A percentile compares a stretch with the other conserved stretches of the same genome.
Conservation (phyloP, 352 stramenopile species). For the Globisporangium viniferum region DNA sequence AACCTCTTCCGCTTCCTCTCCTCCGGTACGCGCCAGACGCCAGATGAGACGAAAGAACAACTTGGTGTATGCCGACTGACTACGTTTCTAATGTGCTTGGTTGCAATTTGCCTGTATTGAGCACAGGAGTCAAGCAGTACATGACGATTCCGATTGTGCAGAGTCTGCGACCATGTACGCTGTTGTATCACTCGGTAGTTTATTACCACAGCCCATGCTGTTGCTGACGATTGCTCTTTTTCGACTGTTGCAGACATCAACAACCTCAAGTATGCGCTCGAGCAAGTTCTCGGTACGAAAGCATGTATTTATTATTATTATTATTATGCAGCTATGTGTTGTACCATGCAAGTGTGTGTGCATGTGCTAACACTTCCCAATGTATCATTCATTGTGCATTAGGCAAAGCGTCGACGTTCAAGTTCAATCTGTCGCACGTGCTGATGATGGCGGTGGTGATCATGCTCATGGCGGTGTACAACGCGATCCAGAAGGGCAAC, state of each 20-base stretch:
- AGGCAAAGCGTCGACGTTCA: conserved; percentile 70
- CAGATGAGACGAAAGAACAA: not conserved
- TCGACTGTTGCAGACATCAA: conserved; percentile 41
- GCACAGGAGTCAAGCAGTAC: conserved; percentile 57
- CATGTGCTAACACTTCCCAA: not conserved
- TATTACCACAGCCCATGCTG: not conserved
- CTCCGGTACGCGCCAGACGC: conserved; percentile 30
- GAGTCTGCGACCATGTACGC: conserved; percentile 49
- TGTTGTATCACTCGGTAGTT: not conserved
- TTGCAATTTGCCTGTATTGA: not conserved
- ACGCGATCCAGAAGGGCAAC: conserved; percentile 73
- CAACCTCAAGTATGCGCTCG: conserved; percentile 66
- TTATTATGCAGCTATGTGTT: too few species aligned
- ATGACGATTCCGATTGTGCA: conserved; percentile 66
- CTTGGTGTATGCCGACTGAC: not conserved
- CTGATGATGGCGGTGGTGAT: conserved; percentile 78
- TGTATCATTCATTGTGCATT: not conserved
- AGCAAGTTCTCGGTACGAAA: conserved; percentile 55
- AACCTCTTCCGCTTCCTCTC: conserved; percentile 67
- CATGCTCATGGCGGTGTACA: conserved; percentile 72
- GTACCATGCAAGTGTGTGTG: not conserved
- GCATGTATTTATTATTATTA: not conserved
- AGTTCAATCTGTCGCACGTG: conserved; percentile 81
- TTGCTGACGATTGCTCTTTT: not conserved
- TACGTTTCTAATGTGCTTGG: not conserved